Evolutionary conservation across 257 asterid species (phyloP).

Genomic region (Scutellaria minor): DNA sequence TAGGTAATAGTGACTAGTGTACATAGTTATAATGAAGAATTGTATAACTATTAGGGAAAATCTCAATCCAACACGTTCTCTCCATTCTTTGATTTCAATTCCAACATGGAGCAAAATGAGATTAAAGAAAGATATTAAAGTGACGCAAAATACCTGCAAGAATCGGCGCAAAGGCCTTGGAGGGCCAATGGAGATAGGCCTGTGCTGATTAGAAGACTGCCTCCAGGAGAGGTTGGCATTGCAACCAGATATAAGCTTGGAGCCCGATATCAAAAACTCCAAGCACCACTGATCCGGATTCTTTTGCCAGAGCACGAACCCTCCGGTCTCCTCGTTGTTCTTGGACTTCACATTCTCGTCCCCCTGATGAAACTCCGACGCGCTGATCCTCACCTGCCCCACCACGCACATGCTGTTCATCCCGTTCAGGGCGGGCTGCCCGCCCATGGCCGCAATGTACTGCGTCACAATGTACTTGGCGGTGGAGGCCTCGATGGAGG

Average conservation of each 20-base stretch:
- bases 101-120: too few species aligned
- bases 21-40: too few species aligned
- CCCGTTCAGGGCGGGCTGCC: slow-evolving; percentile 68
- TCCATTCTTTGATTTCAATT: too few species aligned
- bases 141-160: too few species aligned
- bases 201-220: slow-evolving; percentile 84
- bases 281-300: slow-evolving; percentile 85
- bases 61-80: slow-evolving; percentile 22
- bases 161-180: slow-evolving; percentile 84
- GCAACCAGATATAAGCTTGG: slow-evolving; percentile 91
- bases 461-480: slow-evolving; percentile 90
- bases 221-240: slow-evolving; percentile 80
- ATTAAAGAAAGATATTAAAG: too few species aligned
- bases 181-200: slow-evolving; percentile 73
- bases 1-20: too few species aligned
- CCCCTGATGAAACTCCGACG: slow-evolving; percentile 88
- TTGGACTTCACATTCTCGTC: slow-evolving; percentile 68
- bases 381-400: slow-evolving; percentile 74
- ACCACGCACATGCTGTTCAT: slow-evolving; percentile 82
- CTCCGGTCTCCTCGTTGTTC: slow-evolving; percentile 77
- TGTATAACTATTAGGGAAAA: too few species aligned
- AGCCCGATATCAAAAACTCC: slow-evolving; percentile 75
- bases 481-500: slow-evolving; percentile 96
- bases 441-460: slow-evolving; percentile 92
- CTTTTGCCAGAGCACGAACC: slow-evolving; percentile 92